Percentiles rank a stretch among this genome's conserved stretches.
Conservation (phyloP, 2,329 filamentous ascomycete genomes). For the Teratosphaeria epicoccoides region DNA sequence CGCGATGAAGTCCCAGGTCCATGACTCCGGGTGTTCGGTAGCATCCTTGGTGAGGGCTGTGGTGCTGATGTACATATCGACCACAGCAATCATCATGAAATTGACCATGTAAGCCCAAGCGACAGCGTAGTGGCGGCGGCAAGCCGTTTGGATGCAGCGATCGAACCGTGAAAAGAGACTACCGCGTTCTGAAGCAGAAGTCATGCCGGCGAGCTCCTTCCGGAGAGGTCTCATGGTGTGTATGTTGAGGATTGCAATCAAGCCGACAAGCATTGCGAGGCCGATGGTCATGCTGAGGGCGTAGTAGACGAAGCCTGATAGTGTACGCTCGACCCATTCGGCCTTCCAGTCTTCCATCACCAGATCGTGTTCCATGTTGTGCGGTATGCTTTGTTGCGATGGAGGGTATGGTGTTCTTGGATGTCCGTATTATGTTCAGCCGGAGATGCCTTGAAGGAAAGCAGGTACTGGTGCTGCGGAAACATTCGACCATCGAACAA, state of each 20-base stretch:
- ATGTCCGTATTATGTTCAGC: not conserved
- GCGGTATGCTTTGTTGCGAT: not conserved
- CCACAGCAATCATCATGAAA: slow-evolving; percentile 7
- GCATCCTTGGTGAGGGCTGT: slow-evolving; percentile 7
- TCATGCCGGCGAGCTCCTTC: not conserved
- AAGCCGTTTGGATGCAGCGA: slow-evolving; percentile 3
- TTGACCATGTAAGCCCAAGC: slow-evolving; percentile 8
- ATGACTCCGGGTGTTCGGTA: slow-evolving; percentile 5
- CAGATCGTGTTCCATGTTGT: not conserved
- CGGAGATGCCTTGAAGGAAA: not conserved
- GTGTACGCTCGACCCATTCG: not conserved
- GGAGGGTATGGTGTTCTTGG: not conserved
- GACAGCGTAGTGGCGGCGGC: slow-evolving; percentile 7
- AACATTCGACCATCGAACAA: not conserved
- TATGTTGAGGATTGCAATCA: not conserved
- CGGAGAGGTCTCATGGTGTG: not conserved
- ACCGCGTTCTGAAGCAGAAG: not conserved
- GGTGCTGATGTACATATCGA: slow-evolving; percentile 11
- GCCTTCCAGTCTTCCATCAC: not conserved
- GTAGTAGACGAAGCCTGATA: not conserved
- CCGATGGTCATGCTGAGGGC: not conserved
- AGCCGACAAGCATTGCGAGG: not conserved
- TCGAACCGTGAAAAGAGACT: not conserved
- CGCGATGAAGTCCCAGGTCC: slow-evolving; percentile 3
- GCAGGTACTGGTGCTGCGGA: not conserved